A percentile compares a stretch with the other conserved stretches of the same genome.
These are phyloP conservation scores for Volvox africanus DNA, from an alignment of 139 green algal species.

Conservation along the genomic window DNA sequence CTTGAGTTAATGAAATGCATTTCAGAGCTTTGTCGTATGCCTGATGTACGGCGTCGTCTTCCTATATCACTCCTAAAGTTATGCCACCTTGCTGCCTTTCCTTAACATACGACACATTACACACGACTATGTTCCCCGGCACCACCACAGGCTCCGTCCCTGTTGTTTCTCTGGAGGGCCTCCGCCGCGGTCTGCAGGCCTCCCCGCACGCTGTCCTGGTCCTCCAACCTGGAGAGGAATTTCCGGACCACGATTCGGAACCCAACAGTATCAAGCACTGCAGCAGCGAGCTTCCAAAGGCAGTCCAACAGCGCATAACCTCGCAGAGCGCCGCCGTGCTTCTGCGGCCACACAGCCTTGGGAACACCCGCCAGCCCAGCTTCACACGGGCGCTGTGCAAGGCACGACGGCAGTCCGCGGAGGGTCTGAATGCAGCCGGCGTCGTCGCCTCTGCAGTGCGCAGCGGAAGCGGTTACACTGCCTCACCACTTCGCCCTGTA, in stretches of 20 bases:
- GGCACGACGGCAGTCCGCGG: neutral
- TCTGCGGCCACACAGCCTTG: neutral
- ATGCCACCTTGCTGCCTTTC: neutral
- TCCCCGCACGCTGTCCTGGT: neutral
- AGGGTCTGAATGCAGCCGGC: neutral
- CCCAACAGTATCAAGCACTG: slow-evolving; percentile 20
- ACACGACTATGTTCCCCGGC: neutral
- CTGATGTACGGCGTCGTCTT: no score
- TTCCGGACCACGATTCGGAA: neutral
- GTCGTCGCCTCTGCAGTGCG: neutral
- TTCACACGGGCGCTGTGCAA: slow-evolving; percentile 22
- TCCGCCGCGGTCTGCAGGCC: neutral
- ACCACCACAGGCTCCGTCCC: slow-evolving; percentile 2
- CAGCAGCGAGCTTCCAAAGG: neutral
- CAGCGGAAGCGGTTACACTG: neutral
- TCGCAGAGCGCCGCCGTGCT: neutral
- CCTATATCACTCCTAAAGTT: neutral
- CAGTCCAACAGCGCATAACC: neutral
- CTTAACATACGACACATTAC: neutral
- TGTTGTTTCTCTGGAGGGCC: slow-evolving; percentile 2
- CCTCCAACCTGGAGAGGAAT: slow-evolving; percentile 7
- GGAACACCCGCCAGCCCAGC: neutral
- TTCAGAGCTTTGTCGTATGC: neutral
- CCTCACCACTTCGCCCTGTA: no score
- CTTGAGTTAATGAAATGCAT: no score